phyloP scores from a whole-genome alignment of 306 rosid species.

The Glycyrrhiza uralensis region DNA sequence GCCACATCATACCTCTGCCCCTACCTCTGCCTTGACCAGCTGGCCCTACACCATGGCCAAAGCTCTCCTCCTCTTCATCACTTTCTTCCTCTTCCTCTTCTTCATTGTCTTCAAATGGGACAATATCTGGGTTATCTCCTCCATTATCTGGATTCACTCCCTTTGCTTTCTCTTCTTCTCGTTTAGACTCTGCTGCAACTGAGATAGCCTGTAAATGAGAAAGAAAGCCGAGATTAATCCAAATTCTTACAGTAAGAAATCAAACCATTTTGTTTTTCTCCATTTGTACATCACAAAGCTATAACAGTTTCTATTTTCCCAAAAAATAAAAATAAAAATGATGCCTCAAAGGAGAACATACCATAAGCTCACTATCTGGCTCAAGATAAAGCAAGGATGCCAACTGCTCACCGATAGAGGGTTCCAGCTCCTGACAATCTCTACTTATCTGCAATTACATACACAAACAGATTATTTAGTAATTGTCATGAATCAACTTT shows the following conservation, averaged over 20 bases:
- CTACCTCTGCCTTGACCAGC: slow-evolving; percentile 86
- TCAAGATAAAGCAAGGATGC: slow-evolving; percentile 96
- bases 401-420: slow-evolving; percentile 90
- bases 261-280: neutral
- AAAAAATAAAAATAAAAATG: neutral
- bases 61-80: slow-evolving; percentile 94
- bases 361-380: slow-evolving; percentile 99
- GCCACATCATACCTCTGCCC: slow-evolving; percentile 96
- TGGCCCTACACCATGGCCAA: slow-evolving; percentile 58
- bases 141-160: slow-evolving; percentile 91
- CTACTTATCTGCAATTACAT: slow-evolving; percentile 85
- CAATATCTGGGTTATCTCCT: slow-evolving; percentile 92
- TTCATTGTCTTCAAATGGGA: slow-evolving; percentile 98
- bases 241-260: neutral
- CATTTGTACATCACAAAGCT: slow-evolving; percentile 5
- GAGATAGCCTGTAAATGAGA: slow-evolving; percentile 66
- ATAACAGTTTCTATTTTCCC: neutral
- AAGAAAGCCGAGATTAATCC: slow-evolving; percentile 12
- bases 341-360: slow-evolving; percentile 35
- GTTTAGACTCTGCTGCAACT: slow-evolving; percentile 86
- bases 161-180: slow-evolving; percentile 98
- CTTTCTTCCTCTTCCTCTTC: slow-evolving; percentile 99
- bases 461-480: slow-evolving; percentile 13
- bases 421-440: slow-evolving; percentile 98
- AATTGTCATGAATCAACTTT: neutral